These are phyloP conservation scores for Salix dunnii DNA, from an alignment of 345 rosid species.

Conservation along the genomic window DNA sequence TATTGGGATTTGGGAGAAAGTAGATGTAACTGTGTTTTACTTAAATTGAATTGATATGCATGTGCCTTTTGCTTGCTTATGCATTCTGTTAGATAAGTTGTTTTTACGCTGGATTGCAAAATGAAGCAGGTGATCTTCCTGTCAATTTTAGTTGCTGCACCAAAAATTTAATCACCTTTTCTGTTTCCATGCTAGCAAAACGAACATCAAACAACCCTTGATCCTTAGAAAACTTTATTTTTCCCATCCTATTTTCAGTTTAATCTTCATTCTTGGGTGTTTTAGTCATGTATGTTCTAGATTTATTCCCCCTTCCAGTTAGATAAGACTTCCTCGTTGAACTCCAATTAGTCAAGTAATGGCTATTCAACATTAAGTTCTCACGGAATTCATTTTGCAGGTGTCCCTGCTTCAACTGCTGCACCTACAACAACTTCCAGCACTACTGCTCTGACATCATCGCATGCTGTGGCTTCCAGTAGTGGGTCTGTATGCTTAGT, in stretches of 20 bases:
- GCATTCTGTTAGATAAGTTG: background rate
- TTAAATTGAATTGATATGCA: background rate
- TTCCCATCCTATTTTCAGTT: background rate
- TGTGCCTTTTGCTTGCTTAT: background rate
- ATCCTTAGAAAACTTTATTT: background rate
- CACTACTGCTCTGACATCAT: constrained; percentile 43
- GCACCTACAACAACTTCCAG: constrained; percentile 43
- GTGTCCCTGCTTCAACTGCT: constrained; percentile 51
- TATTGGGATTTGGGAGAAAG: background rate
- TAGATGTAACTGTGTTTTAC: background rate
- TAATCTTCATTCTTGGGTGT: background rate
- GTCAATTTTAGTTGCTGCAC: background rate
- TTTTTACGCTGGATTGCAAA: background rate
- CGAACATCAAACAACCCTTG: background rate
- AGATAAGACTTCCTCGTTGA: no score
- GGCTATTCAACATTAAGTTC: background rate
- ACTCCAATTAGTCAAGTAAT: no score
- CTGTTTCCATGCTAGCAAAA: no score
- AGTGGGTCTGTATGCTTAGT: constrained; percentile 61
- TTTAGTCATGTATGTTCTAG: background rate
- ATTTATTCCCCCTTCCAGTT: background rate
- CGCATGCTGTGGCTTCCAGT: constrained; percentile 63
- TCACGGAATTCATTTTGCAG: constrained; percentile 30
- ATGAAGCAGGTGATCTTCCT: background rate
- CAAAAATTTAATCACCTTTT: no score